Evolutionary conservation across 2,329 filamentous ascomycete genomes (phyloP).

Genomic region (Canariomyces notabilis): DNA sequence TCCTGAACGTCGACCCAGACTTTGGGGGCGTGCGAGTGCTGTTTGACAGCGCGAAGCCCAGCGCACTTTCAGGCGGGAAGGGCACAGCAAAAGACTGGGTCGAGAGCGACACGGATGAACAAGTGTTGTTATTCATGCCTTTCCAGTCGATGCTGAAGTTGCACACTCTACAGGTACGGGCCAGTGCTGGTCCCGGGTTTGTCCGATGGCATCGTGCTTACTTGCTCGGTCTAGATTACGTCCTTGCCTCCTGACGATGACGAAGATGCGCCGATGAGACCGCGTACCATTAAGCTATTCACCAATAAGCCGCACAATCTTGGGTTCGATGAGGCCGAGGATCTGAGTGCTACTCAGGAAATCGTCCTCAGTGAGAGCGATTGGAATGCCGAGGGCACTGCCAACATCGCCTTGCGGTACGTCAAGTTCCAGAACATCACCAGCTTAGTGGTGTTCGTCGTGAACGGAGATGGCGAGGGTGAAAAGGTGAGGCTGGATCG

Average conservation of each 20-base stretch:
- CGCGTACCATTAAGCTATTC: conserved; percentile 78
- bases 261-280: conserved; percentile 73
- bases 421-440: conserved; percentile 97
- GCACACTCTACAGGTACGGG: conserved; percentile 65
- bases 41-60: conserved; percentile 66
- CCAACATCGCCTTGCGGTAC: conserved; percentile 69
- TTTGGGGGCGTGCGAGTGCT: conserved; percentile 68
- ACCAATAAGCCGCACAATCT: conserved; percentile 85
- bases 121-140: conserved; percentile 87
- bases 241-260: conserved; percentile 67
- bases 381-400: conserved; percentile 77
- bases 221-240: conserved; percentile 60
- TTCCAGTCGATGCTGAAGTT: conserved; percentile 86
- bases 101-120: conserved; percentile 94
- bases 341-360: conserved; percentile 72
- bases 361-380: conserved; percentile 69
- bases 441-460: conserved; percentile 81
- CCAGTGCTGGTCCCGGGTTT: neutral
- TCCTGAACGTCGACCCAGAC: conserved; percentile 79
- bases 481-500: conserved; percentile 84
- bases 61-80: conserved; percentile 55
- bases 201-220: conserved; percentile 9
- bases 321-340: conserved; percentile 91
- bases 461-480: conserved; percentile 74
- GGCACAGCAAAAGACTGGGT: conserved; percentile 70